Conservation (phyloP, 2,329 filamentous ascomycete genomes). For the Diaporthe citrichinensis region DNA sequence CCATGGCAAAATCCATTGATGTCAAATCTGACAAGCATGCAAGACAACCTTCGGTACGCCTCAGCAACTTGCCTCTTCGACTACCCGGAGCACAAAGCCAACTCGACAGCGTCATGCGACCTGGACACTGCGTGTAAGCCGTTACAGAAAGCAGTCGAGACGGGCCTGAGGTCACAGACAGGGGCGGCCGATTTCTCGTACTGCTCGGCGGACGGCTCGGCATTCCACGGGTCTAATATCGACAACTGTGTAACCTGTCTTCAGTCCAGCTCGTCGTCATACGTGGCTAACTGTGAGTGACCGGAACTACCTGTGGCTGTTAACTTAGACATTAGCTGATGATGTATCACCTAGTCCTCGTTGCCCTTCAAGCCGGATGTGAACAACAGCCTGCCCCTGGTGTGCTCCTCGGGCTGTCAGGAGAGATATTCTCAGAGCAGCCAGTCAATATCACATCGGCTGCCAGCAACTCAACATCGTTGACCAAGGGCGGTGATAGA, state of each 20-base stretch:
- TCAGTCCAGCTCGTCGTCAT: slow-evolving; percentile 52
- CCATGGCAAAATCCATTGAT: no score
- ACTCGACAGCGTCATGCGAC: slow-evolving; percentile 57
- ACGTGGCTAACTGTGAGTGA: slow-evolving; percentile 64
- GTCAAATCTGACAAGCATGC: slow-evolving; percentile 42
- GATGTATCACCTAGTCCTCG: slow-evolving; percentile 55
- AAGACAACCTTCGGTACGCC: slow-evolving; percentile 66
- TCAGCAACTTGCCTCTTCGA: slow-evolving; percentile 63
- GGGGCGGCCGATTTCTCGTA: slow-evolving; percentile 49
- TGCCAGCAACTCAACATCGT: slow-evolving; percentile 46
- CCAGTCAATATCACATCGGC: slow-evolving; percentile 57
- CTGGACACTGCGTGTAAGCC: slow-evolving; percentile 58
- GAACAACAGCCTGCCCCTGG: slow-evolving; percentile 59
- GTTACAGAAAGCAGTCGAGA: slow-evolving; percentile 55
- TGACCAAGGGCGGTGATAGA: slow-evolving; percentile 42
- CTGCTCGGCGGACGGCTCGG: slow-evolving; percentile 56
- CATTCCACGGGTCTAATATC: slow-evolving; percentile 50
- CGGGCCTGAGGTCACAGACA: slow-evolving; percentile 48
- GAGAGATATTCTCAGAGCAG: slow-evolving; percentile 56
- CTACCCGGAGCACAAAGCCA: slow-evolving; percentile 49
- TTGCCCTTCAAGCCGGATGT: slow-evolving; percentile 63
- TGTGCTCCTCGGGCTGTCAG: slow-evolving; percentile 55
- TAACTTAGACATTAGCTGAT: slow-evolving; percentile 40
- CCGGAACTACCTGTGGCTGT: background rate
- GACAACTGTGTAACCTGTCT: slow-evolving; percentile 60